A percentile compares a stretch with the other conserved stretches of the same genome.
Evolutionary conservation across 1,139 yeast species (phyloP).

Genomic region (Debaryomycetaceae sp.): DNA sequence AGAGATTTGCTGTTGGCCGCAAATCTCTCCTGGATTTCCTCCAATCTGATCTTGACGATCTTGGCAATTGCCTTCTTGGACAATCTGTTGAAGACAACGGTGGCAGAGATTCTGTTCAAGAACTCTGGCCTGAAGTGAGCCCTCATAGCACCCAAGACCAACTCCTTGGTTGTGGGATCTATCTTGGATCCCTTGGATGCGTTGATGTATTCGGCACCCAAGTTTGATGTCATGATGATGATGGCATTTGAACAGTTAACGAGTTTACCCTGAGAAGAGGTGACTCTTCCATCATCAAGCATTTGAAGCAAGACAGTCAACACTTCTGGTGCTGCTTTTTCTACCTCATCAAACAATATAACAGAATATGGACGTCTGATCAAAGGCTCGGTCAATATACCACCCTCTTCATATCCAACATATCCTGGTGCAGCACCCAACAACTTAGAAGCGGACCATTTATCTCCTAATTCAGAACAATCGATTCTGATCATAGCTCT

Average conservation of each 20-base stretch:
- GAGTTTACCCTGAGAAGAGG: constrained; percentile 90
- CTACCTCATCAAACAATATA: constrained; percentile 91
- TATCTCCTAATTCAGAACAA: constrained; percentile 94
- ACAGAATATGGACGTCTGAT: constrained; percentile 94
- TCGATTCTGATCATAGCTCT: constrained; percentile 96
- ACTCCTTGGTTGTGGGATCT: constrained; percentile 62
- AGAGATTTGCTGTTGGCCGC: constrained; percentile 77
- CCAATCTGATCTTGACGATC: constrained; percentile 81
- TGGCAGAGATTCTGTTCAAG: constrained; percentile 90
- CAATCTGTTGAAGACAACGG: constrained; percentile 86
- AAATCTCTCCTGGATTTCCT: constrained; percentile 83
- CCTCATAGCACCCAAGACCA: constrained; percentile 83
- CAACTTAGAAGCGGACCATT: constrained; percentile 90
- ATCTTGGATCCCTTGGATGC: constrained; percentile 64
- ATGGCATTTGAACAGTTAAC: constrained; percentile 91
- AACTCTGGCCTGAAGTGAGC: constrained; percentile 96
- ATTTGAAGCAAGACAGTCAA: constrained; percentile 86
- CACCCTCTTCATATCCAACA: constrained; percentile 97
- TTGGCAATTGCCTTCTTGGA: constrained; percentile 88
- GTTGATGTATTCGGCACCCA: constrained; percentile 90
- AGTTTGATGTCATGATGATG: constrained; percentile 93
- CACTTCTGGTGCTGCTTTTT: constrained; percentile 99
- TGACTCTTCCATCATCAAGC: constrained; percentile 94
- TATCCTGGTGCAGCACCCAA: constrained; percentile 99
- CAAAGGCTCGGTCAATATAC: constrained; percentile 87